Evolutionary conservation across 257 asterid genomes (phyloP), one percentile per base, ranked within the genome.

Genomic region (Cynanchum wilfordii): DNA sequence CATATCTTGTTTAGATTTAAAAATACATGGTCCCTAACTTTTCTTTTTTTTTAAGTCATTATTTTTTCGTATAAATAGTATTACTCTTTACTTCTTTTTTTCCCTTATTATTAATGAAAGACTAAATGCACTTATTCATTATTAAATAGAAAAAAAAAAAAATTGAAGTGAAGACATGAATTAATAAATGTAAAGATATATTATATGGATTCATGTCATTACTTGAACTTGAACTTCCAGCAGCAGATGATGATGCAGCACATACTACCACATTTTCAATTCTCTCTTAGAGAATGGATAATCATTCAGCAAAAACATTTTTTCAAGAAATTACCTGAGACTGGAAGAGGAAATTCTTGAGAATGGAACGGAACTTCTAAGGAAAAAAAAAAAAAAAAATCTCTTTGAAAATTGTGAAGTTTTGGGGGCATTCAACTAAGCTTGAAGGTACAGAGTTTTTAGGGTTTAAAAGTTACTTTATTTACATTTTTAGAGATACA

Each of bases 221-320:
- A 75, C 78, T 85, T 20, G 94, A 83, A 78, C 87, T 83, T 70
- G 94, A 83, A 78, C 87, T 83, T 70, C 97, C 98, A 68, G 95
- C 87, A 30, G 96, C 90, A 33, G 96, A 88, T 68, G 90, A 87
- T 24, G 97, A n/a, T n/a, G n/a, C 88, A 60, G 96, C 91, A 72
- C 82, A 81, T 30, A 83, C 66, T 25, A 86, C 79, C 69, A 52
- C 72, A 52, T 49, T 16, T 19, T 22, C 17, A 56, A 66, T 22
- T 20, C 47, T n/a, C 50, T 47, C 54, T 49, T 58, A 44, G 45
- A 22, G n/a, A n/a, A 72, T 33, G 49, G 49, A 73, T 17, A 59
- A 47, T 12, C 55, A 38, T 16, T 15, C 40, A n/a, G 19, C 36
- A 27, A 62, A 52, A 38, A 10, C 70, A 45, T 68, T 24, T 44